Percentiles rank a stretch among this genome's conserved stretches.
Evolutionary conservation across 495 filamentous ascomycete species (phyloP).

Genomic region (Penicillium ucsense): DNA sequence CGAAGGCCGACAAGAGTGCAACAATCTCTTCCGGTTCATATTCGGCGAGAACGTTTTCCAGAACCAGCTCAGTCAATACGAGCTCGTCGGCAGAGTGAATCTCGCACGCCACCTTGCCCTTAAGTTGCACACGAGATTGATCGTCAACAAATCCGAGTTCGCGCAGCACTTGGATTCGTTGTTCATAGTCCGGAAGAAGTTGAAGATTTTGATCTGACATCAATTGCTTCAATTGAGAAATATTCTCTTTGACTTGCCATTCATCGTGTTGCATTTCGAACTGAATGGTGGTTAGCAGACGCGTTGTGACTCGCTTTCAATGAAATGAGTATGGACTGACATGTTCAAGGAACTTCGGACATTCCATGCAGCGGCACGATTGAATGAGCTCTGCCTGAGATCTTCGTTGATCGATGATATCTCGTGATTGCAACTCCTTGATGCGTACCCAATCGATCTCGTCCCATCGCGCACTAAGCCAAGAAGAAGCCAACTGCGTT

Average conservation of each 20-base stretch:
- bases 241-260: conserved; percentile 88
- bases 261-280: conserved; percentile 92
- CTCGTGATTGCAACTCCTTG: conserved; percentile 66
- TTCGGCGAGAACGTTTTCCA: conserved; percentile 92
- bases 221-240: conserved; percentile 68
- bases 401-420: conserved; percentile 58
- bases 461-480: conserved; percentile 67
- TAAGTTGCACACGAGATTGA: conserved; percentile 74
- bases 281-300: conserved; percentile 17
- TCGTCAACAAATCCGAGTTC: conserved; percentile 87
- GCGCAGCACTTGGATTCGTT: conserved; percentile 82
- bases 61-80: conserved; percentile 90
- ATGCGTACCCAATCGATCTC: conserved; percentile 76
- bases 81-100: conserved; percentile 96
- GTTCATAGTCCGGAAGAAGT: conserved; percentile 94
- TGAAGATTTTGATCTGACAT: conserved; percentile 97
- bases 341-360: conserved; percentile 74
- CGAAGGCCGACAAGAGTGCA: conserved; percentile 85
- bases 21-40: conserved; percentile 97
- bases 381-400: conserved; percentile 49
- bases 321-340: conserved; percentile 37
- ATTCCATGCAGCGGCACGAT: conserved; percentile 50
- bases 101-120: conserved; percentile 97
- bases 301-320: too few species aligned
- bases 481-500: conserved; percentile 51